A percentile compares a stretch with the other conserved stretches of the same genome.
These are phyloP conservation scores for Pythium aristosporum DNA, from an alignment of 352 stramenopile genomes.

Conservation along the genomic window DNA sequence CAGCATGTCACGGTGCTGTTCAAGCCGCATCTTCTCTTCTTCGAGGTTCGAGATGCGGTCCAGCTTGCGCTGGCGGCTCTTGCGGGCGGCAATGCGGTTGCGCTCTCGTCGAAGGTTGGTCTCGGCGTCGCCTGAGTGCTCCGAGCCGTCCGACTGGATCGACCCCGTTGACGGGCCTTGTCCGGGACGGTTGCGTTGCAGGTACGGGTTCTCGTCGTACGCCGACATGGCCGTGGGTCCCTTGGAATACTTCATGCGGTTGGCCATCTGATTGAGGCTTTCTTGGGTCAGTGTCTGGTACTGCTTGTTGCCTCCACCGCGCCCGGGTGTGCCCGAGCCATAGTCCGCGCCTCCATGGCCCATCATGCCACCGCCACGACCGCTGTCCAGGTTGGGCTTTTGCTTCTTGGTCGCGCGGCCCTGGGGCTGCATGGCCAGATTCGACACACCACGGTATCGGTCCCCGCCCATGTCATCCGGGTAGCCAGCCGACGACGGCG, in stretches of 20 bases:
- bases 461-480: conserved; percentile 35
- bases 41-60: conserved; percentile 87
- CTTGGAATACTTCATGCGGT: conserved; percentile 48
- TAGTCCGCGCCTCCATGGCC: not conserved
- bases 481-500: conserved; percentile 24
- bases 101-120: conserved; percentile 79
- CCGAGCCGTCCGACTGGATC: conserved; percentile 61
- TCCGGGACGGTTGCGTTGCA: conserved; percentile 36
- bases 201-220: conserved; percentile 69
- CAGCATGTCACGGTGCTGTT: conserved; percentile 85
- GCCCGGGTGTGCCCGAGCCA: not conserved
- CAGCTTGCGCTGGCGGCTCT: conserved; percentile 81
- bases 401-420: conserved; percentile 54
- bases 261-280: conserved; percentile 57
- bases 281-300: conserved; percentile 51
- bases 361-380: conserved; percentile 7
- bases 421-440: conserved; percentile 61
- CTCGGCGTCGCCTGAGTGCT: conserved; percentile 63
- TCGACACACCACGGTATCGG: conserved; percentile 46
- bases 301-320: conserved; percentile 15
- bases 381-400: conserved; percentile 31
- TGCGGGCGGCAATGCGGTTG: conserved; percentile 82
- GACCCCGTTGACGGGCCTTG: conserved; percentile 62
- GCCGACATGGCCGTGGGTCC: conserved; percentile 37
- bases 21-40: conserved; percentile 85